Base-by-base conservation (phyloP, 2,329 filamentous ascomycete genomes). In the Botrytis galanthina region DNA sequence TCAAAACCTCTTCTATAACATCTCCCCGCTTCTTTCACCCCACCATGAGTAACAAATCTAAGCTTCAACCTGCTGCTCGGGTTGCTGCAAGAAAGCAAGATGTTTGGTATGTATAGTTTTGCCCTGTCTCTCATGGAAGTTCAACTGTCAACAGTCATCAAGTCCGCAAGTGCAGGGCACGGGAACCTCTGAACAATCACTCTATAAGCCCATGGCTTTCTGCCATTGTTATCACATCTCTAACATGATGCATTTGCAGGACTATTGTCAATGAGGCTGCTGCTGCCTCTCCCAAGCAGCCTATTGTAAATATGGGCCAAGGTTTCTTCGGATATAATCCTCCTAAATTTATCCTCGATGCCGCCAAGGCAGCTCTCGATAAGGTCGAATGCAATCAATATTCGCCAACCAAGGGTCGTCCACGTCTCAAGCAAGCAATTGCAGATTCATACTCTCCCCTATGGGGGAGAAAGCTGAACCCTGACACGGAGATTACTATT, bases 361-460 rank as follows among this genome's bases (percentile, higher is more conserved):
- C 96, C 60, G 96, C 96, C 70, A 98, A 97, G 83, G 86, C 91
- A 57, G 95, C 95, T 57, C 88, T 99, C 70, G 92, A 97, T 80
- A 88, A 90, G 70, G 95, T 99, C 35, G 96, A 98, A 78, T 98
- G 95, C 87, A 99, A 99, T 83, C 96, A 99, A 86, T 99, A 99
- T 87, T 95, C 94, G 35, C 96, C 95, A 3, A 98, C 96, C 32
- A 96, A 94, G 87, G 96, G 96, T 75, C 91, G 95, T 10, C 95
- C 96, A 60, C 89, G 95, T 72, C 87, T 99, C 80, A 95, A 92
- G 87, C 93, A 98, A 85, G 96, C 96, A 70, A 91, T 99, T 79
- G 93, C 96, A 3, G 90, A 97, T 79, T 93, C 96, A 35, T 99
- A 99, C 84, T 92, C 94, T 22, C 93, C 94, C 0, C 91, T 92